phyloP scores from a whole-genome alignment of 805 yeast species.

The Dipodascopsis tothii region DNA sequence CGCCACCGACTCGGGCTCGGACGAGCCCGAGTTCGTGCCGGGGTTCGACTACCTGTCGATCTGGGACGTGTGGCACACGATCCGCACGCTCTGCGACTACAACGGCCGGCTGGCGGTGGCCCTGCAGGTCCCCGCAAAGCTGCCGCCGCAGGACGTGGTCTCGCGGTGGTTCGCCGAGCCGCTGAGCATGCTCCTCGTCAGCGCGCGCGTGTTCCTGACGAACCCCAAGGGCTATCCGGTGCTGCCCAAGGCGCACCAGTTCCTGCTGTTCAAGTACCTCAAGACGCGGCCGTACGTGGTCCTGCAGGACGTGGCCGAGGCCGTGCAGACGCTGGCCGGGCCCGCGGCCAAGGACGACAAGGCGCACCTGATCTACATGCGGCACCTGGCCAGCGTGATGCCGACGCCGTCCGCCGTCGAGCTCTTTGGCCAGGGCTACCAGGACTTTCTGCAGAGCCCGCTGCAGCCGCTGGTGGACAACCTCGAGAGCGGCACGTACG shows the following conservation, averaged over 20 bases:
- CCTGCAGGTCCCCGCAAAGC: conserved; percentile 60
- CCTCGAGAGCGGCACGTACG: conserved; percentile 54
- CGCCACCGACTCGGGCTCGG: background rate
- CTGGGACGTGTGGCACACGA: conserved; percentile 71
- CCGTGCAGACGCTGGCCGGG: conserved; percentile 25
- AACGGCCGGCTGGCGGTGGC: conserved; percentile 58
- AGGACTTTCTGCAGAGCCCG: conserved; percentile 50
- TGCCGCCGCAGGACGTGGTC: conserved; percentile 44
- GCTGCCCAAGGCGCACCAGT: conserved; percentile 50
- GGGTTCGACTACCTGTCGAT: conserved; percentile 46
- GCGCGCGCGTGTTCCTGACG: conserved; percentile 49
- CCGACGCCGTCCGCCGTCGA: conserved; percentile 32
- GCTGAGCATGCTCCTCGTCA: conserved; percentile 47
- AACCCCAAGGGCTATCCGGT: conserved; percentile 62
- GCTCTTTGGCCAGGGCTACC: conserved; percentile 32
- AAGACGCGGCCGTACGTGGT: conserved; percentile 41
- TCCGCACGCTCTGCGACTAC: conserved; percentile 50
- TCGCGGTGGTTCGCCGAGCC: conserved; percentile 67
- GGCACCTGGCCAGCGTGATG: conserved; percentile 32
- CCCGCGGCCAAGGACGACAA: conserved; percentile 28
- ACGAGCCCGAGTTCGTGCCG: conserved; percentile 7
- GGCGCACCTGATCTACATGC: conserved; percentile 39
- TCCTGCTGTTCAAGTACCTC: conserved; percentile 38
- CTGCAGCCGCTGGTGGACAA: conserved; percentile 61
- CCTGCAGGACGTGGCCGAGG: conserved; percentile 46